Percentiles rank a stretch among this genome's conserved stretches.
These are phyloP conservation scores for Suhomyces prunicola DNA, from an alignment of 805 yeast genomes.

Conservation along the genomic window DNA sequence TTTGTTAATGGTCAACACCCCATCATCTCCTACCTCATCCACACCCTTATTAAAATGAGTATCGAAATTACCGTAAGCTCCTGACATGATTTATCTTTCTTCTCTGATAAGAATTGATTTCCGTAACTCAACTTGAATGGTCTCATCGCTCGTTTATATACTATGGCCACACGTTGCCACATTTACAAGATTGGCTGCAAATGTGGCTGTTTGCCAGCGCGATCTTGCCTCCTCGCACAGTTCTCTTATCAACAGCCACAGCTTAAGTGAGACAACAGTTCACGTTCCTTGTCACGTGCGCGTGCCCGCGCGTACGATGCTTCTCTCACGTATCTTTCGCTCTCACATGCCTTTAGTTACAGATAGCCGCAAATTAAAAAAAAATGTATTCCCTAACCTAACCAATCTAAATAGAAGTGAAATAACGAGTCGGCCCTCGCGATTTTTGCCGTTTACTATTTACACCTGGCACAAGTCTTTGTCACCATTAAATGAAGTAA, in stretches of 20 bases:
- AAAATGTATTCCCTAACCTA: not conserved
- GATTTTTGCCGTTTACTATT: not conserved
- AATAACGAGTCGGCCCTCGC: not conserved
- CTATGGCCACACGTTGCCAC: not conserved
- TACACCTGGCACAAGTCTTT: conserved; percentile 24
- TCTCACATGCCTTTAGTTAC: conserved; percentile 3
- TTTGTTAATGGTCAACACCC: conserved; percentile 26
- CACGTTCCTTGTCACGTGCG: not conserved
- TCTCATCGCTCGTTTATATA: not conserved
- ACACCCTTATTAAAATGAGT: conserved; percentile 50
- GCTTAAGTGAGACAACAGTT: not conserved
- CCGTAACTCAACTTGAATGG: not conserved
- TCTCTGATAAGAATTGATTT: not conserved
- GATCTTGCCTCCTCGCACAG: not conserved
- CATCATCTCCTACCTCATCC: conserved; percentile 35
- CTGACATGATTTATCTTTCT: not conserved
- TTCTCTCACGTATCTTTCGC: conserved; percentile 3
- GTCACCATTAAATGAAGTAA: conserved; percentile 32
- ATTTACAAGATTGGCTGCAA: not conserved
- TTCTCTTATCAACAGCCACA: not conserved
- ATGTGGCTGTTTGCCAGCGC: not conserved
- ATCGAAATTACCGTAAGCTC: conserved; percentile 31
- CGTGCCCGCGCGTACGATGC: not conserved
- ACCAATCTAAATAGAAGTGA: not conserved
- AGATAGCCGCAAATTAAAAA: conserved; percentile 9